Percentiles rank a stretch among this genome's conserved stretches.
These are phyloP conservation scores for Rostrohypoxylon terebratum DNA, from an alignment of 495 filamentous ascomycete species.

Conservation along the genomic window DNA sequence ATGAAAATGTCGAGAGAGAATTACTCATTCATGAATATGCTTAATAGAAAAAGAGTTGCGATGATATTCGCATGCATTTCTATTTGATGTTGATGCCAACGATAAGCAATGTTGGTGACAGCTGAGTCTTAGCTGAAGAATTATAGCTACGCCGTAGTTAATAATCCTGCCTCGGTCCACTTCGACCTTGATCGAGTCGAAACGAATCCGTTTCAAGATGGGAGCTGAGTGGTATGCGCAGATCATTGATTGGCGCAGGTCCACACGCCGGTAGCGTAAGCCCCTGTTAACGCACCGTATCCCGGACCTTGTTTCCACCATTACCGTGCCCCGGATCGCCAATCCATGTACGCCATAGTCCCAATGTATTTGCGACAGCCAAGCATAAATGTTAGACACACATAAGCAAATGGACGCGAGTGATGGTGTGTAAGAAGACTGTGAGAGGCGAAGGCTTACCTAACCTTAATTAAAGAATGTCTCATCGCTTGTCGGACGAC, in stretches of 20 bases:
- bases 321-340: constrained; percentile 28
- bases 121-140: neutral
- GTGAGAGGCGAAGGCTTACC: constrained; percentile 6
- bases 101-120: neutral
- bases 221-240: constrained; percentile 13
- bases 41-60: neutral
- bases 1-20: neutral
- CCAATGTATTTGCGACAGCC: neutral
- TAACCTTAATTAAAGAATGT: constrained; percentile 36
- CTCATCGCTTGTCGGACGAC: constrained; percentile 26
- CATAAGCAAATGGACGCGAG: neutral
- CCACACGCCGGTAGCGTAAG: constrained; percentile 18
- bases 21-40: neutral
- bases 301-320: constrained; percentile 23
- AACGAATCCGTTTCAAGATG: constrained; percentile 39
- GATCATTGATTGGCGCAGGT: constrained; percentile 35
- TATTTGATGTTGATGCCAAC: neutral
- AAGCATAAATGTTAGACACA: constrained; percentile 7
- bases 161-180: constrained; percentile 21
- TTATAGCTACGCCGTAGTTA: constrained; percentile 4
- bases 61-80: neutral
- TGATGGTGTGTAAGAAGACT: constrained; percentile 1
- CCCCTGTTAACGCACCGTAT: constrained; percentile 19
- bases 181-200: constrained; percentile 23
- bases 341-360: neutral